These are phyloP conservation scores for Rhizopogon vinicolor DNA, from an alignment of 768 basidiomycete species.

Conservation along the genomic window DNA sequence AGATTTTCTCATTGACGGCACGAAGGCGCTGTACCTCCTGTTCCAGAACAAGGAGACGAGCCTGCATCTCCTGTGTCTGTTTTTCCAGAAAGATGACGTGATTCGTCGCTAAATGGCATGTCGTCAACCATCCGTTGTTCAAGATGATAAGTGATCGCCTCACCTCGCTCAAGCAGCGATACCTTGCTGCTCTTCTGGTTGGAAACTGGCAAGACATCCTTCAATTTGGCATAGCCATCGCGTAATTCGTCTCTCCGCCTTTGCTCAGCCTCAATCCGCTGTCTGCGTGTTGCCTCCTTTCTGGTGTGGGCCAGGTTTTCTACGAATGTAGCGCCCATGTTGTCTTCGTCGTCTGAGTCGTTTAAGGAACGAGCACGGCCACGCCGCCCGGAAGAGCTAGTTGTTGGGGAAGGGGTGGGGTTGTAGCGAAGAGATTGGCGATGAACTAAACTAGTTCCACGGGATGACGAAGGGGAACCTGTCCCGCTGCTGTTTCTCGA, in stretches of 20 bases:
- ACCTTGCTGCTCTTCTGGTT: slow-evolving; percentile 93
- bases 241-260: slow-evolving; percentile 83
- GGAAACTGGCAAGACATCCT: slow-evolving; percentile 80
- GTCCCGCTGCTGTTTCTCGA: slow-evolving; percentile 70
- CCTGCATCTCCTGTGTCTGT: slow-evolving; percentile 65
- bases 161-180: slow-evolving; percentile 83
- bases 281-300: slow-evolving; percentile 80
- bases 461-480: slow-evolving; percentile 74
- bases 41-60: slow-evolving; percentile 61
- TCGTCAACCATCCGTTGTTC: background rate
- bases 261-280: slow-evolving; percentile 89
- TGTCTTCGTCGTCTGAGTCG: slow-evolving; percentile 71
- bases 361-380: slow-evolving; percentile 62
- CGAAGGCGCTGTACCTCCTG: slow-evolving; percentile 68
- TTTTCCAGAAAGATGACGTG: slow-evolving; percentile 73
- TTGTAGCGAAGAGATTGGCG: slow-evolving; percentile 67
- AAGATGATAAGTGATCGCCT: slow-evolving; percentile 16
- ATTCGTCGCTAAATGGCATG: slow-evolving; percentile 55
- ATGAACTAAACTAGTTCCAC: slow-evolving; percentile 74
- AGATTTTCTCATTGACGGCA: slow-evolving; percentile 79
- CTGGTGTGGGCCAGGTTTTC: slow-evolving; percentile 73
- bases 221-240: slow-evolving; percentile 85
- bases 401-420: slow-evolving; percentile 75
- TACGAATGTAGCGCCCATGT: slow-evolving; percentile 60
- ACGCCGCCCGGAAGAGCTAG: slow-evolving; percentile 64